A percentile compares a stretch with the other conserved stretches of the same genome.
phyloP scores from a whole-genome alignment of 2,329 filamentous ascomycete genomes.

The Venturia asperata region DNA sequence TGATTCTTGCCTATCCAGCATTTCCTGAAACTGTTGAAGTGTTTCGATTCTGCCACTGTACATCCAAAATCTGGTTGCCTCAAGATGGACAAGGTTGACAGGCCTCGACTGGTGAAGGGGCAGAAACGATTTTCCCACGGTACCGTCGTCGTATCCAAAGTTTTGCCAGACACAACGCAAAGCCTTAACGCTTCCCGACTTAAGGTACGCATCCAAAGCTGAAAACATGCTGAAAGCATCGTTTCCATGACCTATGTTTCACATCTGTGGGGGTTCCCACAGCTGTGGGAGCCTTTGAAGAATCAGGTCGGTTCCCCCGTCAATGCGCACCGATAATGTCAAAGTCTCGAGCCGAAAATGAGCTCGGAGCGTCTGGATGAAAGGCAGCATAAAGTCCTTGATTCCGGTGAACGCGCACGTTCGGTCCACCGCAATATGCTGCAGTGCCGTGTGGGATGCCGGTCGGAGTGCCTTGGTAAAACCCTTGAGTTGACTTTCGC shows the following conservation, averaged over 20 bases:
- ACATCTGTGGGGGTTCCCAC: not conserved
- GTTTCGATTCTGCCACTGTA: not conserved
- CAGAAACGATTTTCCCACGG: not conserved
- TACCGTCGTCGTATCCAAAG: not conserved
- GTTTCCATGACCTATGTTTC: not conserved
- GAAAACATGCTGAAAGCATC: not conserved
- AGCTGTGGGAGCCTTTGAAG: not conserved
- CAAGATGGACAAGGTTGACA: not conserved
- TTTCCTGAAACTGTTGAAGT: not conserved
- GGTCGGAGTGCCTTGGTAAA: not conserved
- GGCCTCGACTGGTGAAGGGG: not conserved
- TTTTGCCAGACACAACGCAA: not conserved
- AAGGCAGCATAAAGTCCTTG: not conserved
- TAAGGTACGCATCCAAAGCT: not conserved
- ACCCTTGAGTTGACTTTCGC: not conserved
- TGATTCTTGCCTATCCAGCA: not conserved
- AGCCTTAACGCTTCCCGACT: not conserved
- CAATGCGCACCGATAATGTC: not conserved
- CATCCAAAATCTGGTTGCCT: not conserved
- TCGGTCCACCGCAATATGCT: not conserved
- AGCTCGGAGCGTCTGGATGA: not conserved
- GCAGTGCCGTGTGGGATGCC: not conserved
- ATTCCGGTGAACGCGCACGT: not conserved
- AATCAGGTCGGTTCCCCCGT: not conserved
- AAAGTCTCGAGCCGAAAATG: not conserved